Evolutionary conservation across 2,329 filamentous ascomycete genomes (phyloP), one percentile per base, ranked within the genome.

Genomic region (Penicillium sp.): DNA sequence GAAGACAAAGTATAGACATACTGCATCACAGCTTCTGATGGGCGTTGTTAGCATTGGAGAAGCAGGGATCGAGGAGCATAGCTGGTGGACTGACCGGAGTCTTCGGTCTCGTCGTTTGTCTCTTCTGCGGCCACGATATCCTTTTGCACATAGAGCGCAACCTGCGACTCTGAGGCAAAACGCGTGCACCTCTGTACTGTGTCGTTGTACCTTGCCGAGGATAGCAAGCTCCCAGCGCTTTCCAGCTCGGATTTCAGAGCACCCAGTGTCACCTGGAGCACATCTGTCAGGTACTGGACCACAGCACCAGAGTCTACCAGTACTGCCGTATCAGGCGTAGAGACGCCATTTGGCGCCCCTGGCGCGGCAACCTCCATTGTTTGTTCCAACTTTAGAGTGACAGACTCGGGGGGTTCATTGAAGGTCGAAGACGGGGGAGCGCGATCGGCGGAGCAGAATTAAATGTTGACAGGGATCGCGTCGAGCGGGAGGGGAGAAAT

Each of bases 131-230:
- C 79, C 53, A 84, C 77, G 63, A 88, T 66, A 60, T 78, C 91
- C 78, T 97, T 96, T 73, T 95, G 90, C 62, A 97, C 88, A 77
- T 98, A 98, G 62, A 99, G 81, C 54, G 90, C 92, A 61, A 89
- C 87, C 78, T 96, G 92, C 57, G 89, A 83, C 77, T 99, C 96
- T 60, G 88, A 87, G 57, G 92, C 92, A 77, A 98, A 98, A 68
- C 93, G 89, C 65, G 87, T 87, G 76, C 93, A 97, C 79, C 92
- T 86, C 72, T 92, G 88, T 55, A 96, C 79, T 7, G 95, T 97
- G 68, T 98, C 93, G 53, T 83, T 79, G 65, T 91, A 85, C 65
- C 83, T 85, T 56, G 82, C 77, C 69, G 87, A 82, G 57, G 92
- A 92, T 61, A 99, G 82, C 76, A 99, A 81, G 79, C 91, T 97